A percentile compares a stretch with the other conserved stretches of the same genome.
These are phyloP conservation scores for Apophysomyces elegans DNA, from an alignment of 371 early-diverging fungal species.

Conservation along the genomic window DNA sequence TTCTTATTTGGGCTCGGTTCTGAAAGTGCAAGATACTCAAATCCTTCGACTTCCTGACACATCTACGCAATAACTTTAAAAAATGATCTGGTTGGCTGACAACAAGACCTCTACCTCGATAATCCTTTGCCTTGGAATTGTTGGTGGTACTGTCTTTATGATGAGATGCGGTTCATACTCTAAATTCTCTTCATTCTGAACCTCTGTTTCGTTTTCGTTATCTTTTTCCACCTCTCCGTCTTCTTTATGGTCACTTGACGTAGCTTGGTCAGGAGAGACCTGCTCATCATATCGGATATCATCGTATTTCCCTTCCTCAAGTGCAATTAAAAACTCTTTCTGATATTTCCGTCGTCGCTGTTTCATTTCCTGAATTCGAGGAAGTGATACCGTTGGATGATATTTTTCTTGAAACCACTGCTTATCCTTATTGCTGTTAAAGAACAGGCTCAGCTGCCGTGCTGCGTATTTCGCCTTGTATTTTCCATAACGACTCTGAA, in stretches of 20 bases:
- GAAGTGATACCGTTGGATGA: conserved; percentile 68
- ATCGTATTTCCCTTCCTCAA: conserved; percentile 79
- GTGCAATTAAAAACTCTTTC: conserved; percentile 61
- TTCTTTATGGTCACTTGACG: conserved; percentile 16
- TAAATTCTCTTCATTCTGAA: background rate
- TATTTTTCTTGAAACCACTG: conserved; percentile 95
- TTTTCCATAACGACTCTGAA: conserved; percentile 74
- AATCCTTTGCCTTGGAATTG: conserved; percentile 72
- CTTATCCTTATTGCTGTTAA: conserved; percentile 76
- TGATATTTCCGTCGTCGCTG: conserved; percentile 59
- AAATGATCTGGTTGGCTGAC: background rate
- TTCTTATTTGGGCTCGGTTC: conserved; percentile 87
- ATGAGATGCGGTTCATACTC: conserved; percentile 67
- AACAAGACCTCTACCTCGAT: conserved; percentile 64
- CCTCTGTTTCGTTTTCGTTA: conserved; percentile 34
- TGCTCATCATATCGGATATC: conserved; percentile 63
- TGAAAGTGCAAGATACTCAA: conserved; percentile 82
- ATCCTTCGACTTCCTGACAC: conserved; percentile 75
- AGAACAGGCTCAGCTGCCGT: conserved; percentile 74
- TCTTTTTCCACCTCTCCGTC: conserved; percentile 41
- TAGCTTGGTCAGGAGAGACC: background rate
- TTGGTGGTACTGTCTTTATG: conserved; percentile 84
- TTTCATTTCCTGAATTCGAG: conserved; percentile 61
- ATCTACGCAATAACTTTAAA: conserved; percentile 44
- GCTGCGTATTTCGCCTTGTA: conserved; percentile 80